Percentiles rank a stretch among this genome's conserved stretches.
phyloP scores from a whole-genome alignment of 805 yeast genomes.

The Limtongozyma cylindracea region DNA sequence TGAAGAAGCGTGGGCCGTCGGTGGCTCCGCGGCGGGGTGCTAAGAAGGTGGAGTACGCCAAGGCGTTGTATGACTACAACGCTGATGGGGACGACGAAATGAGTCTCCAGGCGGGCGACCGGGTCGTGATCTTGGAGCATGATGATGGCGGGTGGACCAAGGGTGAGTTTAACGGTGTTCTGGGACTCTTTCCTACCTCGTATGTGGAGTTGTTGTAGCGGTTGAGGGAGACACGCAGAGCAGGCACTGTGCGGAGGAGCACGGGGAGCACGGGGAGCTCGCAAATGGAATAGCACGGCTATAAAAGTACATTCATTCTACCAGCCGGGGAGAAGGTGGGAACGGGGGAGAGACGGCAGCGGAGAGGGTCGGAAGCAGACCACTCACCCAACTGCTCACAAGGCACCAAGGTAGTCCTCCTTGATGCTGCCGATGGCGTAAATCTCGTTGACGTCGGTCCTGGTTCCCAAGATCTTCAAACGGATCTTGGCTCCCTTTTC shows the following conservation, averaged over 20 bases:
- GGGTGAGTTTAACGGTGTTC: slow-evolving; percentile 46
- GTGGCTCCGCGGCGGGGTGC: slow-evolving; percentile 65
- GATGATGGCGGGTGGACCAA: slow-evolving; percentile 86
- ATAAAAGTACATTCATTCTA: too few relatives aligned
- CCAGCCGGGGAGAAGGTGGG: too few relatives aligned
- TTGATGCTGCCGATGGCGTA: slow-evolving; percentile 95
- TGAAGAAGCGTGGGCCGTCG: slow-evolving; percentile 39
- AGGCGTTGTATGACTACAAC: slow-evolving; percentile 49
- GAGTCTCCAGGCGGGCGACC: slow-evolving; percentile 46
- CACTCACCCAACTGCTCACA: too few relatives aligned
- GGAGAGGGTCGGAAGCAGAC: too few relatives aligned
- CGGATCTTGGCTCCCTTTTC: slow-evolving; percentile 88
- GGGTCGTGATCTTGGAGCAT: slow-evolving; percentile 30
- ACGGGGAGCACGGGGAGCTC: too few relatives aligned
- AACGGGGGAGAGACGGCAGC: too few relatives aligned
- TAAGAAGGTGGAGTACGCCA: slow-evolving; percentile 32
- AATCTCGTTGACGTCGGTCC: slow-evolving; percentile 92
- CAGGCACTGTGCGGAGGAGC: too few relatives aligned
- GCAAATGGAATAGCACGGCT: too few relatives aligned
- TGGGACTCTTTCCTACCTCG: slow-evolving; percentile 59
- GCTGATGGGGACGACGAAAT: slow-evolving; percentile 71
- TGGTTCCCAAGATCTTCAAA: slow-evolving; percentile 87
- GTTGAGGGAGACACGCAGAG: too few relatives aligned
- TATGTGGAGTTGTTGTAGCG: slow-evolving; percentile 17
- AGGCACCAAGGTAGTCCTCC: slow-evolving; percentile 96